Percentiles rank a stretch among this genome's conserved stretches.
Conservation (phyloP, 345 rosid genomes). For the Euphorbia peplus region DNA sequence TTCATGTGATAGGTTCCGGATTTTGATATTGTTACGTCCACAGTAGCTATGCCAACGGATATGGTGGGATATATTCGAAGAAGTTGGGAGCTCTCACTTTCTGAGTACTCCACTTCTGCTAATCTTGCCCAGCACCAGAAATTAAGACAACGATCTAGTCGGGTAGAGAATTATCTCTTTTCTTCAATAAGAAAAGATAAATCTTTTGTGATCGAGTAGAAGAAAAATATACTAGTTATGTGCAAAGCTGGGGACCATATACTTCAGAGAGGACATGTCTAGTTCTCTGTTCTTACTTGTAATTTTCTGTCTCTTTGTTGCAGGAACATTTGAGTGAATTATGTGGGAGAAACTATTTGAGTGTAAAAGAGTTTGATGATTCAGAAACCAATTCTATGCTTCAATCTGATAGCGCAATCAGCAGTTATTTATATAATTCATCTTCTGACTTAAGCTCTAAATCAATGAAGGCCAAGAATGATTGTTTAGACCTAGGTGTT, state of each 20-base stretch:
- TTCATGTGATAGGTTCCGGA: conserved; percentile 30
- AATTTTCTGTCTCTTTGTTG: conserved; percentile 1
- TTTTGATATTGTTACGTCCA: conserved; percentile 30
- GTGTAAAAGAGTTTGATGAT: conserved; percentile 21
- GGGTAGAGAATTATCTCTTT: conserved; percentile 14
- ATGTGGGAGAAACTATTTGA: not conserved
- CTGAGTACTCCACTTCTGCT: conserved; percentile 12
- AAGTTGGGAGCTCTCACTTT: conserved; percentile 26
- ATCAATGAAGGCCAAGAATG: conserved; percentile 2
- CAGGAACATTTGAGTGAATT: conserved; percentile 13
- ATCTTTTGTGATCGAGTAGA: not conserved
- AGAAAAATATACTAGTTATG: too few species aligned
- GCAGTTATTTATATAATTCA: conserved; percentile 8
- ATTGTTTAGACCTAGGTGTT: not conserved
- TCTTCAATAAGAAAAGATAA: not conserved
- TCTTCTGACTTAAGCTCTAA: not conserved
- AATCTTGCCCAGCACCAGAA: not conserved
- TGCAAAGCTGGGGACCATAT: not conserved
- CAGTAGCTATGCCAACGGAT: conserved; percentile 26
- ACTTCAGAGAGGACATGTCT: not conserved
- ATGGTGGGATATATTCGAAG: conserved; percentile 30
- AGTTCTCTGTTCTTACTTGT: not conserved
- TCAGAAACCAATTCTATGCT: conserved; percentile 11
- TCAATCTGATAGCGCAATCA: conserved; percentile 12
- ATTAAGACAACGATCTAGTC: conserved; percentile 4